Evolutionary conservation across 2,329 filamentous ascomycete genomes (phyloP), one percentile per base, ranked within the genome.

Genomic region (Diplodia sapinea): DNA sequence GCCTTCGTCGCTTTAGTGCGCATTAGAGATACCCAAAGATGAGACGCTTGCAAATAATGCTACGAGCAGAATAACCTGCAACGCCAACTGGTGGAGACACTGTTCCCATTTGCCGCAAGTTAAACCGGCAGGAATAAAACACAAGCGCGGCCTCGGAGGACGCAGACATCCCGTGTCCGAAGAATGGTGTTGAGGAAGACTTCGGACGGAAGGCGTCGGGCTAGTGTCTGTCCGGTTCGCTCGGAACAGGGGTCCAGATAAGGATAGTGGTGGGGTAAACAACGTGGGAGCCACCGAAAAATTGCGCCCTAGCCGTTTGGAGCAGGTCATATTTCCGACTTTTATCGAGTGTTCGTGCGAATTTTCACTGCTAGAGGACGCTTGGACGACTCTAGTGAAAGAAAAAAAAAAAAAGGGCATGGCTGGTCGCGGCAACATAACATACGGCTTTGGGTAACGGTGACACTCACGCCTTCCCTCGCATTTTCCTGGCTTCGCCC

Each of bases 251-350:
- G 59, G 36, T 63, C 59, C 59, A 33, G 59, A 63, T 63, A 63
- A 26, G 59, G 43, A 51, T 51, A 31, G 59, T 38, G 47, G 29
- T 63, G 59, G 59, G 59, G 59, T 63, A 63, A 31, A 62, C 59
- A 63, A 63, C 59, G 47, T 63, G 43, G 59, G 59, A 63, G 31
- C 47, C 59, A 38, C 59, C n/a, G 31, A 51, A 63, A 63, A 63
- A 51, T 52, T 52, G 31, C 23, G 29, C 59, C 26, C 59, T 63
- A 63, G 29, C 59, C 43, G 26, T 26, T 36, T 63, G n/a, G 38
- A 63, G 59, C n/a, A 63, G 59, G 59, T 63, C 17, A 38, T 51
- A n/a, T 63, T 49, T 31, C 43, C 47, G 26, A 29, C 50, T 36
- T 38, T 17, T 51, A 63, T 50, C 59, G n/a, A 26, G n/a, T 51